Base-by-base conservation (phyloP, 1,284 basidiomycete genomes). In the Spongispora temasekensis region DNA sequence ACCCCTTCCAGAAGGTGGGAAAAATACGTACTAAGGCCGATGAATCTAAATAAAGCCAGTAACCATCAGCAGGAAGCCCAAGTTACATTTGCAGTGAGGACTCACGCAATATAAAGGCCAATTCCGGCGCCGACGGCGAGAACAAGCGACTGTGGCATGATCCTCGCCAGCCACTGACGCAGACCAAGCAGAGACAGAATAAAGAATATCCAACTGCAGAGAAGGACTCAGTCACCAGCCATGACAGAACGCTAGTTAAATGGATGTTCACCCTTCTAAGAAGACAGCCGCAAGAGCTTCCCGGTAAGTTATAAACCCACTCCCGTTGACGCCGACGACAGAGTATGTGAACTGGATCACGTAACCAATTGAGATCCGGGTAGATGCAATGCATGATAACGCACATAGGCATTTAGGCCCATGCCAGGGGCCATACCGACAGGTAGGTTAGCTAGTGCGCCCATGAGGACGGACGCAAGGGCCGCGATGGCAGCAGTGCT, bases 251-350 rank as follows among this genome's bases (percentile, higher is more conserved):
- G 32, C 28, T 12, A 10, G 17, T 19, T 57, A 48, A 50, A 44
- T 52, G 13, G 34, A 57, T 21, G 68, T 81, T 37, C 65, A 89
- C 85, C 94, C 92, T 79, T 94, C 92, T 63, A 94, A 79, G 76
- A 94, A 96, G 55, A 95, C 91, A 31, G 94, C 94, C 17, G 89
- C 87, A n/a, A 95, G 82, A 0, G 94, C 94, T 75, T 95, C 89
- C 23, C 83, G 79, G 73, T 94, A 96, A 4, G 86, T 81, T 66
- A 94, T 88, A 54, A 85, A 81, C 23, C 94, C 94, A 25, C 82
- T 80, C 10, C 91, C 92, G 66, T 93, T 88, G 75, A 86, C 89
- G 9, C 94, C 94, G 50, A 95, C 94, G 46, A 95, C 86, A 21
- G 91, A 93, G 77, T 93, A 95, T 21, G 94, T 83, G 74, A 96